Conservation (phyloP, 441 rosid species). For the Aquilaria agallochum region DNA sequence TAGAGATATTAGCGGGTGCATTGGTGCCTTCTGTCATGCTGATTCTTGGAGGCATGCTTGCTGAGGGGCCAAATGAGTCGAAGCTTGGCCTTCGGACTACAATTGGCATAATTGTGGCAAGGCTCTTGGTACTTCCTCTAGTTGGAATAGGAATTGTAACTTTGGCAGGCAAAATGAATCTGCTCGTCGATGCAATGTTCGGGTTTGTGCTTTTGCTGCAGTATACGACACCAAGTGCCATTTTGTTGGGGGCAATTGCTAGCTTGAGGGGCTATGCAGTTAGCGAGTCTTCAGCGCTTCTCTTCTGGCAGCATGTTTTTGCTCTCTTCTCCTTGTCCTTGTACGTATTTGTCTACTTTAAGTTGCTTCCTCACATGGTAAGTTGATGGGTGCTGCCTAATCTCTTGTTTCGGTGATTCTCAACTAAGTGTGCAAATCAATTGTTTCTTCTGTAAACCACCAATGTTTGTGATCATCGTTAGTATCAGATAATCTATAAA, state of each 20-base stretch:
- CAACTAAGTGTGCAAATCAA: too few species aligned
- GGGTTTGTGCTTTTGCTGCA: slow-evolving; percentile 78
- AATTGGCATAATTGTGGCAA: slow-evolving; percentile 61
- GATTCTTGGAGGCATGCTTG: slow-evolving; percentile 87
- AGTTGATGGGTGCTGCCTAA: not conserved
- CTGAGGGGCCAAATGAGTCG: slow-evolving; percentile 89
- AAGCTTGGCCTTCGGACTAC: slow-evolving; percentile 76
- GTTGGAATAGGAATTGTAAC: slow-evolving; percentile 72
- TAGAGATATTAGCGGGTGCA: slow-evolving; percentile 74
- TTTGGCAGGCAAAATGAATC: slow-evolving; percentile 48
- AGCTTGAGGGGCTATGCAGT: slow-evolving; percentile 89
- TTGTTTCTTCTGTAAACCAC: too few species aligned
- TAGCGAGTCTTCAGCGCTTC: slow-evolving; percentile 79
- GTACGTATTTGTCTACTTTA: slow-evolving; percentile 58
- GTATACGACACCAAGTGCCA: slow-evolving; percentile 91
- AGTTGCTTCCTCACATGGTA: slow-evolving; percentile 20
- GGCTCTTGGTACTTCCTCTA: slow-evolving; percentile 84
- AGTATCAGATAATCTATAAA: too few species aligned
- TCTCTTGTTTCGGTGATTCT: not conserved
- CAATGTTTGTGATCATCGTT: too few species aligned
- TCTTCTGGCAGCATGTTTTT: slow-evolving; percentile 86
- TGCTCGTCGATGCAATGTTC: slow-evolving; percentile 74
- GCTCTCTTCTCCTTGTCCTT: slow-evolving; percentile 78
- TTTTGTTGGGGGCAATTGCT: slow-evolving; percentile 86
- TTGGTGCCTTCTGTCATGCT: slow-evolving; percentile 98